These are phyloP conservation scores for Rhipidocladum racemiflorum DNA, from an alignment of 176 grass and related monocot species.

Conservation along the genomic window DNA sequence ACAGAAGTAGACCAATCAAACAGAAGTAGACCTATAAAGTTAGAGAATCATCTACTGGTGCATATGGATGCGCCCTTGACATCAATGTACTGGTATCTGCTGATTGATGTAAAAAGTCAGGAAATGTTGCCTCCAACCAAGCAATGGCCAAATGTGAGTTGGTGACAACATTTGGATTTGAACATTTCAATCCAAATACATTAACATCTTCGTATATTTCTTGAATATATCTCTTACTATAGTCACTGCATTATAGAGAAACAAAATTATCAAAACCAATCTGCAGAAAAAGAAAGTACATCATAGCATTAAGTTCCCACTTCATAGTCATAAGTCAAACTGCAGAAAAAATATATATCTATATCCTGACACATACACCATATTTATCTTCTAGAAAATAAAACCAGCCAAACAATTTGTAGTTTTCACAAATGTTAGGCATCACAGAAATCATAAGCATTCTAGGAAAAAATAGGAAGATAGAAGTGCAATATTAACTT, in stretches of 20 bases:
- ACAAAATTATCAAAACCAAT: conserved; percentile 25
- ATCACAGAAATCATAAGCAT: background rate
- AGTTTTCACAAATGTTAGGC: conserved; percentile 24
- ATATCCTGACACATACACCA: background rate
- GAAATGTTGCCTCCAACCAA: conserved; percentile 94
- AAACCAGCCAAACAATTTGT: background rate
- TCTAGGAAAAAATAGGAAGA: background rate
- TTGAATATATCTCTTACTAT: conserved; percentile 61
- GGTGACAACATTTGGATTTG: conserved; percentile 64
- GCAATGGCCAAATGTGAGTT: conserved; percentile 71
- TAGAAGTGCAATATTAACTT: conserved; percentile 50
- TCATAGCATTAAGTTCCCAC: background rate
- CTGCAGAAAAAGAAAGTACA: conserved; percentile 1
- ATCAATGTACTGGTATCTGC: conserved; percentile 37
- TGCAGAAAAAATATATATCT: background rate
- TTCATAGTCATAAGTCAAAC: too few relatives aligned
- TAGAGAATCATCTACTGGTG: conserved; percentile 78
- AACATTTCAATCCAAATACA: conserved; percentile 67
- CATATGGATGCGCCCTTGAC: conserved; percentile 75
- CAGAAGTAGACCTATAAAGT: conserved; percentile 67
- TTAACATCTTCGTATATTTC: conserved; percentile 89
- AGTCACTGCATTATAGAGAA: conserved; percentile 52
- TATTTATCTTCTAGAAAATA: conserved; percentile 4
- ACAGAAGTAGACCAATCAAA: too few relatives aligned
- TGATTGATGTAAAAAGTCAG: conserved; percentile 64